Conservation (phyloP, 2,329 filamentous ascomycete species). For the Cucurbitaria berberidis region DNA sequence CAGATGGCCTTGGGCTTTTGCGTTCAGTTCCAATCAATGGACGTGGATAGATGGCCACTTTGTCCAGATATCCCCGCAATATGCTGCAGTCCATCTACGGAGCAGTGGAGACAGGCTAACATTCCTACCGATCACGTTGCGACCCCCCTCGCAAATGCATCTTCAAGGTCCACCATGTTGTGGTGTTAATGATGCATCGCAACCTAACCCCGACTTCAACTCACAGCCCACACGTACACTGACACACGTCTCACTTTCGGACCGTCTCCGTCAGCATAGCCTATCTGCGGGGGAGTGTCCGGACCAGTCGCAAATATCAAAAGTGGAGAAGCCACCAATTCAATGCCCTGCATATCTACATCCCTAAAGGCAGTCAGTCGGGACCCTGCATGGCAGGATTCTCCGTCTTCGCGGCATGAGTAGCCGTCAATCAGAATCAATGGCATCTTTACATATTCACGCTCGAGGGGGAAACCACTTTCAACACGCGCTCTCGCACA, state of each 20-base stretch:
- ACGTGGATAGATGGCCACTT: neutral
- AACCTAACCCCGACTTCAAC: neutral
- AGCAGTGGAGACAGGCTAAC: neutral
- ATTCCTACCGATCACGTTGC: neutral
- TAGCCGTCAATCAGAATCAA: neutral
- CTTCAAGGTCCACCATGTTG: neutral
- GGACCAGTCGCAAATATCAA: neutral
- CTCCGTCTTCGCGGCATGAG: neutral
- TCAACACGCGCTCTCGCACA: neutral
- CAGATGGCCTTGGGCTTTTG: too few species aligned
- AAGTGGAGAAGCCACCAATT: neutral
- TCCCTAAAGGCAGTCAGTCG: neutral
- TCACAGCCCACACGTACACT: neutral
- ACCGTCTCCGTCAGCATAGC: neutral
- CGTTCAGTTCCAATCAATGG: neutral
- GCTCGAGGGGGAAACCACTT: neutral
- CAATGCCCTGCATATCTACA: slow-evolving; percentile 5
- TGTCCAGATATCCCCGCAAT: neutral
- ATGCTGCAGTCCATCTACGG: neutral
- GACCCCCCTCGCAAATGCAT: neutral
- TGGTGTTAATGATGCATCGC: neutral
- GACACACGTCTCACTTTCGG: neutral
- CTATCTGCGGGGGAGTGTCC: neutral
- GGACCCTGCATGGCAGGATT: neutral
- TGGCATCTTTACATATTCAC: neutral